Base-by-base conservation (phyloP, 2,329 filamentous ascomycete genomes). In the Massarina eburnea region DNA sequence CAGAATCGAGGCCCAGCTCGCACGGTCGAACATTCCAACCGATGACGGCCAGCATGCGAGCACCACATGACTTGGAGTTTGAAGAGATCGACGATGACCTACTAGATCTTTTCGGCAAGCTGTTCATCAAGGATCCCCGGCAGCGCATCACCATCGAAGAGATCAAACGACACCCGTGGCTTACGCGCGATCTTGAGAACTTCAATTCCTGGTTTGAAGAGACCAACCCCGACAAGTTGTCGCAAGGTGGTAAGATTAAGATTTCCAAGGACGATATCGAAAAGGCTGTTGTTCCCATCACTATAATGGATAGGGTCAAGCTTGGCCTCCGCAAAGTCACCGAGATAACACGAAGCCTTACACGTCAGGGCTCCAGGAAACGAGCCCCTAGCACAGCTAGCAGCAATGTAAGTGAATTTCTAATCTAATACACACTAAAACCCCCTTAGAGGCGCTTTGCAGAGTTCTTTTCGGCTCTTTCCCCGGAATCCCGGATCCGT, bases 111-210 rank as follows among this genome's bases (percentile, higher is more conserved):
- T 73, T 99, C 21, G 78, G 76, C 39, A 83, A 85, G 55, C 84
- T 99, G 73, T 79, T 99, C 46, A 85, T 81, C 57, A 99, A 97
- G 72, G 90, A 97, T 62, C 91, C 92, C 1, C 80, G 88, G 22
- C 85, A 91, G 71, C 85, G 94, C 30, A 96, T 99, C 60, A 88
- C 89, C 7, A 76, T 99, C 41, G 84, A 86, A 49, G 92, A 96
- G 59, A 92, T 97, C 61, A 97, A 97, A 70, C 86, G 88, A 49
- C 94, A 99, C 65, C 85, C 86, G 4, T 99, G 94, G 94, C 86
- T 97, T 14, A 78, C 92, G 1, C 78, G 85, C 46, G 91, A 87
- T 52, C 81, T 97, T 36, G 74, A 82, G 26, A 86, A 96, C 57
- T 81, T 86, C 29, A 75, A 82, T 24, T 78, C 80, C 8, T 99